A percentile compares a stretch with the other conserved stretches of the same genome.
These are phyloP conservation scores for Tulasnella sp. DNA, from an alignment of 768 basidiomycete genomes.

Conservation along the genomic window DNA sequence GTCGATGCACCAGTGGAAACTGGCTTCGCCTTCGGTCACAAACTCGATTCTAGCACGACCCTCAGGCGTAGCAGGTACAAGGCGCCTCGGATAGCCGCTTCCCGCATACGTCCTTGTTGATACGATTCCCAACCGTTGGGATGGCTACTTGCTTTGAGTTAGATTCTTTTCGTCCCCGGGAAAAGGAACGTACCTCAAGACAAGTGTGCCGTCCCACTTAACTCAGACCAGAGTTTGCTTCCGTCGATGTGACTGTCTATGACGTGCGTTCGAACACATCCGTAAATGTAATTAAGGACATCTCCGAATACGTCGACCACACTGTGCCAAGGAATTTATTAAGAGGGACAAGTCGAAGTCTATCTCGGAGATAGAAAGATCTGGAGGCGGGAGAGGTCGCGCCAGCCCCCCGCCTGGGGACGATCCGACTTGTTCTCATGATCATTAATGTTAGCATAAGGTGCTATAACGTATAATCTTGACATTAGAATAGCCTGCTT, in stretches of 20 bases:
- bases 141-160: background rate
- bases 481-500: too few relatives aligned
- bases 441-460: too few relatives aligned
- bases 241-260: background rate
- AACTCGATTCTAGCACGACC: constrained; percentile 50
- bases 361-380: too few relatives aligned
- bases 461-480: too few relatives aligned
- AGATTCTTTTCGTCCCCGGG: background rate
- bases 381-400: too few relatives aligned
- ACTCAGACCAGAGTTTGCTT: background rate
- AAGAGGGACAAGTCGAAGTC: too few relatives aligned
- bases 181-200: background rate
- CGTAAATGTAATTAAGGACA: constrained; percentile 13
- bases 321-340: too few relatives aligned
- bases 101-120: constrained; percentile 51
- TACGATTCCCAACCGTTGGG: constrained; percentile 55
- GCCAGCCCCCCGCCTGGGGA: too few relatives aligned
- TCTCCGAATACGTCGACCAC: constrained; percentile 19
- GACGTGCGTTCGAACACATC: background rate
- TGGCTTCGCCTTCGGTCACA: constrained; percentile 59
- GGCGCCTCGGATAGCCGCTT: constrained; percentile 50
- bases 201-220: background rate
- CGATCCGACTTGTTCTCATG: too few relatives aligned
- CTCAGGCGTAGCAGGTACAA: constrained; percentile 46
- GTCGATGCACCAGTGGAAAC: constrained; percentile 54